A percentile compares a stretch with the other conserved stretches of the same genome.
Conservation (phyloP, 2,329 filamentous ascomycete genomes). For the Xylariomycetidae sp. region DNA sequence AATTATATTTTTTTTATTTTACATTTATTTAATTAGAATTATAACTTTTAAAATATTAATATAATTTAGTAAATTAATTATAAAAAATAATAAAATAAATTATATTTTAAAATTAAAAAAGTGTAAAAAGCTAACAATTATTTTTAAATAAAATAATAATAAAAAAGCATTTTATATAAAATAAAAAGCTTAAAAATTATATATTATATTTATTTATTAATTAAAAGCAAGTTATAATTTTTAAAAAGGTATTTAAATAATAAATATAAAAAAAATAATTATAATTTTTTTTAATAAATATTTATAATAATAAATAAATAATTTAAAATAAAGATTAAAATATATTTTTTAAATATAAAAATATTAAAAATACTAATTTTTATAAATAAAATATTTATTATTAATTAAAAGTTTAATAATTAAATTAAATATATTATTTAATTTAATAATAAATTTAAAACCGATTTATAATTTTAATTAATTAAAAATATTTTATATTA, state of each 20-base stretch:
- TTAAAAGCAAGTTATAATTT: constrained; percentile 1
- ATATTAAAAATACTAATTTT: too few species aligned
- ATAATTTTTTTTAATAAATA: not conserved
- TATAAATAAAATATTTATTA: constrained; percentile 2
- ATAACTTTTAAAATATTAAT: not conserved
- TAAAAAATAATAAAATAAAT: not conserved
- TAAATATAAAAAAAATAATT: not conserved
- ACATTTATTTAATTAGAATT: not conserved
- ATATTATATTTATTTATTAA: constrained; percentile 1
- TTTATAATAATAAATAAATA: constrained; percentile 1
- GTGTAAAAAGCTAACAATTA: not conserved
- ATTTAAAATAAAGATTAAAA: too few species aligned
- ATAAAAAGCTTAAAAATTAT: not conserved
- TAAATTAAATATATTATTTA: too few species aligned
- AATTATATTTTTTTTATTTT: not conserved
- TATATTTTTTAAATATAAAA: too few species aligned
- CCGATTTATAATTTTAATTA: too few species aligned
- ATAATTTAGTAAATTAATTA: not conserved
- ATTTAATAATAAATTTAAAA: too few species aligned
- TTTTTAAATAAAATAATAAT: constrained; percentile 1
- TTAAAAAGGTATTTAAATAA: not conserved
- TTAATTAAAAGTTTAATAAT: constrained; percentile 2
- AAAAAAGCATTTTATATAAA: not conserved
- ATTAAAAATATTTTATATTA: constrained; percentile 2
- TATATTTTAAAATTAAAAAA: not conserved